Conservation (phyloP, 805 yeast species). For the Cyberlindnera mrakii region DNA sequence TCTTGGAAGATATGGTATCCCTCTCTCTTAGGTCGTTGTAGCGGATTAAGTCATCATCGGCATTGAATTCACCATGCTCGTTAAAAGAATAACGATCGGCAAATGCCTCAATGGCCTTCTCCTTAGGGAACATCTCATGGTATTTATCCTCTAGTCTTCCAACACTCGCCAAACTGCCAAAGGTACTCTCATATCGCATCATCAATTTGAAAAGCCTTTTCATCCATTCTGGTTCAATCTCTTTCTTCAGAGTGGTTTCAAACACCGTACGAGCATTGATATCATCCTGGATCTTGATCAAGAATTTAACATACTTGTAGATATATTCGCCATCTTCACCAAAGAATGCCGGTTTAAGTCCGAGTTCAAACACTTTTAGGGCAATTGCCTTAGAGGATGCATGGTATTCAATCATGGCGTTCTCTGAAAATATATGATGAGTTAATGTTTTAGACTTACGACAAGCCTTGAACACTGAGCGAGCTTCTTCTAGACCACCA, state of each 20-base stretch:
- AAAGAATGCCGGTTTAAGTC: conserved; percentile 48
- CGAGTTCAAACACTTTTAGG: conserved; percentile 70
- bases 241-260: conserved; percentile 54
- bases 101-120: conserved; percentile 29
- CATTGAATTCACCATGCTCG: conserved; percentile 12
- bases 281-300: conserved; percentile 61
- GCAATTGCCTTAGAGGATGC: conserved; percentile 55
- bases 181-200: conserved; percentile 60
- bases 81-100: conserved; percentile 32
- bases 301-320: conserved; percentile 62
- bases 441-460: conserved; percentile 55
- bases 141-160: conserved; percentile 61
- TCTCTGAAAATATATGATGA: conserved; percentile 72
- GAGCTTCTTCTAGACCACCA: conserved; percentile 64
- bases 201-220: conserved; percentile 50
- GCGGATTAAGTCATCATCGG: conserved; percentile 21
- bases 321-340: conserved; percentile 55
- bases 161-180: conserved; percentile 66
- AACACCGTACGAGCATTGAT: conserved; percentile 73
- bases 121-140: conserved; percentile 59
- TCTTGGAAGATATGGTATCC: neutral
- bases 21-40: conserved; percentile 23
- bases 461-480: conserved; percentile 63
- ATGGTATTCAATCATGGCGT: conserved; percentile 76
- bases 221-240: conserved; percentile 28